Conservation (phyloP, 805 yeast species). For the Candida qinlingensis region DNA sequence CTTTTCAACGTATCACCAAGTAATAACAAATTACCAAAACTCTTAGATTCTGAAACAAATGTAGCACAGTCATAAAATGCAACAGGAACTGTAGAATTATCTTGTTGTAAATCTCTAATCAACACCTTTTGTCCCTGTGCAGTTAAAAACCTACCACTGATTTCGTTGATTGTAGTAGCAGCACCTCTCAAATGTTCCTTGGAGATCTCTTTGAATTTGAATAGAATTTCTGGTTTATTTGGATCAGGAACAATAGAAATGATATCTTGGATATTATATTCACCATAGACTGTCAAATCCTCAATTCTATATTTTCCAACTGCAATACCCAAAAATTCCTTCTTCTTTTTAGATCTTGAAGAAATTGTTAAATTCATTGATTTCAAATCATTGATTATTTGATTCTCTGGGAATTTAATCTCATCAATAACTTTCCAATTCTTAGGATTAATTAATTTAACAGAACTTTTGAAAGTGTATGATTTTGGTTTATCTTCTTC, state of each 20-base stretch:
- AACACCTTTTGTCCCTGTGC: slow-evolving; percentile 81
- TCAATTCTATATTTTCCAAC: slow-evolving; percentile 72
- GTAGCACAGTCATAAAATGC: slow-evolving; percentile 88
- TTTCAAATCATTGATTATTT: slow-evolving; percentile 39
- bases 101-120: slow-evolving; percentile 80
- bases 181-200: slow-evolving; percentile 81
- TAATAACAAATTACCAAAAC: slow-evolving; percentile 75
- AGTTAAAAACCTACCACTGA: slow-evolving; percentile 77
- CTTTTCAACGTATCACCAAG: slow-evolving; percentile 78
- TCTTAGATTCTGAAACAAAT: slow-evolving; percentile 71
- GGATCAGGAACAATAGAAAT: slow-evolving; percentile 88
- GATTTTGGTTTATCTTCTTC: slow-evolving; percentile 50
- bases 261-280: slow-evolving; percentile 66
- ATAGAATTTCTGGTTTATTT: slow-evolving; percentile 76
- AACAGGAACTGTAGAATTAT: slow-evolving; percentile 82
- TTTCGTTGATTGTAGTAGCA: slow-evolving; percentile 67
- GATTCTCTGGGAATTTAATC: slow-evolving; percentile 60
- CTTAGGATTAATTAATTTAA: slow-evolving; percentile 62
- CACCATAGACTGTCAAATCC: slow-evolving; percentile 75
- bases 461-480: slow-evolving; percentile 47
- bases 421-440: slow-evolving; percentile 74
- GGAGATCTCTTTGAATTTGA: slow-evolving; percentile 66
- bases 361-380: slow-evolving; percentile 32
- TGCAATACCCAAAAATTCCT: slow-evolving; percentile 75
- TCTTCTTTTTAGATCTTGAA: slow-evolving; percentile 37